A percentile compares a stretch with the other conserved stretches of the same genome.
phyloP scores from a whole-genome alignment of 345 rosid species.

The Citrus inodora region DNA sequence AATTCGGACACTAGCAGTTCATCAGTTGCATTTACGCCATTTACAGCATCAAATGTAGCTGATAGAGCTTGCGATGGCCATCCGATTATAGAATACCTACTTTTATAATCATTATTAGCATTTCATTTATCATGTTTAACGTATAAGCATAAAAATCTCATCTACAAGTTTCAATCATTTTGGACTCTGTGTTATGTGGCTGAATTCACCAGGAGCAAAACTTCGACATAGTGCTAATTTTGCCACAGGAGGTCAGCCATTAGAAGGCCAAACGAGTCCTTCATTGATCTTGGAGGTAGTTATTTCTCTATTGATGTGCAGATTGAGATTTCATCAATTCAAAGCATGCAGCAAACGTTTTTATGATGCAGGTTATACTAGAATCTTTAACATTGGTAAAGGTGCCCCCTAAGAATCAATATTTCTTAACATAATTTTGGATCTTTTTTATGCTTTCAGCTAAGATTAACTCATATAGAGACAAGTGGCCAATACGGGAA shows the following conservation, averaged over 20 bases:
- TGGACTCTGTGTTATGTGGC: constrained; percentile 32
- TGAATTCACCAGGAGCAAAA: constrained; percentile 78
- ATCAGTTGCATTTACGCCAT: too few species aligned
- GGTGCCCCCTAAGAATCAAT: too few species aligned
- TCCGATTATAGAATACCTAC: too few species aligned
- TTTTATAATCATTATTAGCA: too few species aligned
- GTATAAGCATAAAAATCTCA: too few species aligned
- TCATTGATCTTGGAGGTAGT: constrained; percentile 72
- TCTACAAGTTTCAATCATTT: not conserved
- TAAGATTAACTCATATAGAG: constrained; percentile 40
- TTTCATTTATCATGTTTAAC: too few species aligned
- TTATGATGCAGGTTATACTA: constrained; percentile 16
- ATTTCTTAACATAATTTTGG: not conserved
- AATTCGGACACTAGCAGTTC: too few species aligned
- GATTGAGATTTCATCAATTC: constrained; percentile 61
- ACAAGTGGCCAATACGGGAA: constrained; percentile 62
- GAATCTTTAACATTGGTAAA: too few species aligned
- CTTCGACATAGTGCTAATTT: constrained; percentile 89
- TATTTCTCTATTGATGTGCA: constrained; percentile 88
- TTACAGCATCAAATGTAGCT: too few species aligned
- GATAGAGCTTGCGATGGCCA: too few species aligned
- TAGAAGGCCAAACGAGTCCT: constrained; percentile 74
- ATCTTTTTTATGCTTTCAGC: constrained; percentile 26
- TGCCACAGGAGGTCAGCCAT: constrained; percentile 86
- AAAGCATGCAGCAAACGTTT: constrained; percentile 52